phyloP scores from a whole-genome alignment of 352 stramenopile genomes.

The Phytophthora lateralis region DNA sequence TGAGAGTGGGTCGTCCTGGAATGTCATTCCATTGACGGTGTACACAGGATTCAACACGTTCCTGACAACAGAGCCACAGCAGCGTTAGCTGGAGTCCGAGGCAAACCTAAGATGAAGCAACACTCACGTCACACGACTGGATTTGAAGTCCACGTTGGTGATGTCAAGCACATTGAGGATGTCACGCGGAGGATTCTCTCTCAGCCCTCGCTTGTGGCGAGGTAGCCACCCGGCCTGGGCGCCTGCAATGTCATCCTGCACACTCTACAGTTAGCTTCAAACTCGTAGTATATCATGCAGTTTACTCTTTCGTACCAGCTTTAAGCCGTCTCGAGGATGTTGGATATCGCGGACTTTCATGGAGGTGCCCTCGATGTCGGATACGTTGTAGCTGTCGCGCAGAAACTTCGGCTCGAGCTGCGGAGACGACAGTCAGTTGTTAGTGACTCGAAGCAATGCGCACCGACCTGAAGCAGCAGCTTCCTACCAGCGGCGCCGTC shows the following conservation, averaged over 20 bases:
- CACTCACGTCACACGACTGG: slow-evolving; percentile 69
- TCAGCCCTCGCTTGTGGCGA: slow-evolving; percentile 50
- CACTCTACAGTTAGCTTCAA: neutral
- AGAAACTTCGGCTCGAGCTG: slow-evolving; percentile 65
- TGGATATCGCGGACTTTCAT: slow-evolving; percentile 47
- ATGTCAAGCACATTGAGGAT: slow-evolving; percentile 73
- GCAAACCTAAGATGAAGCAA: neutral
- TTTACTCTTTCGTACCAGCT: slow-evolving; percentile 32
- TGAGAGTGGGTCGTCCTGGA: slow-evolving; percentile 54
- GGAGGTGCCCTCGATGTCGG: slow-evolving; percentile 71
- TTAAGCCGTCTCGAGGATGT: slow-evolving; percentile 54
- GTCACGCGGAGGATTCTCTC: slow-evolving; percentile 65
- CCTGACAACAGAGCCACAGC: slow-evolving; percentile 24
- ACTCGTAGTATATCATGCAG: neutral
- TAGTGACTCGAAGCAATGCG: neutral
- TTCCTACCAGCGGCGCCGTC: slow-evolving; percentile 40
- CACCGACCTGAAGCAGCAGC: too few relatives aligned
- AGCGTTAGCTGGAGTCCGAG: neutral
- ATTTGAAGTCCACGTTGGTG: slow-evolving; percentile 73
- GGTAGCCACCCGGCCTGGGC: slow-evolving; percentile 62
- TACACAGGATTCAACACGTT: slow-evolving; percentile 82
- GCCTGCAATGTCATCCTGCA: slow-evolving; percentile 62
- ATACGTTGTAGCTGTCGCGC: slow-evolving; percentile 76
- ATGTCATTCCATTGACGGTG: slow-evolving; percentile 67
- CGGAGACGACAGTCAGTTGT: slow-evolving; percentile 2